Conservation (phyloP, 441 rosid genomes). For the Gossypium gossypioides region DNA sequence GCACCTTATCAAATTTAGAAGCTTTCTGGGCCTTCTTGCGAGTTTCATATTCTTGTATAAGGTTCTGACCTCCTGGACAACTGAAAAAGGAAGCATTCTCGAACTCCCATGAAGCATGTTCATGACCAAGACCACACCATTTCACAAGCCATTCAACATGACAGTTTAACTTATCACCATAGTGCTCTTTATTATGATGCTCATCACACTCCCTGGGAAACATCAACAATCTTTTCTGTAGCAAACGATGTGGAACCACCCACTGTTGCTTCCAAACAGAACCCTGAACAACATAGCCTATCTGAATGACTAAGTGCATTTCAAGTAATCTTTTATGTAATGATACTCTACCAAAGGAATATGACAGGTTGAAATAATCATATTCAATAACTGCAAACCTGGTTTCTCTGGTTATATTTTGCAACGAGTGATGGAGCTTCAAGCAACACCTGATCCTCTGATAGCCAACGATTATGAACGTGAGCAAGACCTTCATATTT, state of each 20-base stretch:
- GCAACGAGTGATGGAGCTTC: slow-evolving; percentile 41
- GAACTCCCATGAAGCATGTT: slow-evolving; percentile 56
- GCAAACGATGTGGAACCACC: slow-evolving; percentile 41
- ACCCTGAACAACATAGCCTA: slow-evolving; percentile 23
- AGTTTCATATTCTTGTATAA: slow-evolving; percentile 37
- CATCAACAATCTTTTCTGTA: slow-evolving; percentile 29
- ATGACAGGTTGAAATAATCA: background rate
- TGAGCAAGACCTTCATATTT: slow-evolving; percentile 33
- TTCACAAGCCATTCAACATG: slow-evolving; percentile 53
- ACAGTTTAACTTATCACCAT: slow-evolving; percentile 14
- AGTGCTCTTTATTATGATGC: background rate
- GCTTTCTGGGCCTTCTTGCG: slow-evolving; percentile 26
- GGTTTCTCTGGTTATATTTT: slow-evolving; percentile 30
- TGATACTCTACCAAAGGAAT: background rate
- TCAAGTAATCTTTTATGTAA: background rate
- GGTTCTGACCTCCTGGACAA: slow-evolving; percentile 28
- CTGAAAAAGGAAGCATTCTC: slow-evolving; percentile 36
- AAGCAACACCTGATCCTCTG: slow-evolving; percentile 19
- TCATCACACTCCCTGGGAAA: slow-evolving; percentile 20
- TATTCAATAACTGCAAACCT: slow-evolving; percentile 25
- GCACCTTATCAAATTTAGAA: slow-evolving; percentile 28
- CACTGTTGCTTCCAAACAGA: slow-evolving; percentile 38
- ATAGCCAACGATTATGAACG: slow-evolving; percentile 29
- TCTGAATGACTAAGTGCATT: slow-evolving; percentile 2
- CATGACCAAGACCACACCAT: slow-evolving; percentile 56